Base-by-base conservation (phyloP, 192 early-diverging fungal species). In the Geranomyces michiganensis region DNA sequence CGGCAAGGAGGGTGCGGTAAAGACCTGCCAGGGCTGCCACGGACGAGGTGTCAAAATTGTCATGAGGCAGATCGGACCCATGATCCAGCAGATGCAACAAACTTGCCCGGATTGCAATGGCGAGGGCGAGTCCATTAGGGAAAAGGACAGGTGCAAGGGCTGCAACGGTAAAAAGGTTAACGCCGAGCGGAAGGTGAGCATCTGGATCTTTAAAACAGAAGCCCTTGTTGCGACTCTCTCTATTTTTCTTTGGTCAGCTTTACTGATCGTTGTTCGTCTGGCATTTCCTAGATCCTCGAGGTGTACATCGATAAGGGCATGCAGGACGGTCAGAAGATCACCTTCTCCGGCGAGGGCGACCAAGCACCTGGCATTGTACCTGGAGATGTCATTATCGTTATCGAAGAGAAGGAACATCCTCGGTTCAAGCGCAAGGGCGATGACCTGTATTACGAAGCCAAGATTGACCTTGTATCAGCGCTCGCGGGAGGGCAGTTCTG, bases 21-120 rank as follows among this genome's bases (percentile, higher is more conserved):
- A 89, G 83, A 80, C 86, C 30, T 99, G 98, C 79, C 47, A 60
- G 27, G 86, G 81, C 26, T 99, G 98, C 85, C 74, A 90, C 45
- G 98, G 98, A 45, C 88, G 90, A 62, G 98, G 98, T 83, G 82
- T 96, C 67, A 92, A 91, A 81, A 82, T 96, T 27, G 88, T 91
- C 64, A 84, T 96, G 67, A 85, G 96, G 56, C 95, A 98, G 78
- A 91, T 99, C 83, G 98, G 98, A 27, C 98, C 98, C 22, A 98
- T 99, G 96, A 91, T 99, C 65, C 98, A 99, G 87, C 98, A 98
- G 85, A 93, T 98, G 83, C 98, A 99, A 81, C 94, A 97, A 78
- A 89, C 94, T 30, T 99, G 98, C 83, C 82, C 81, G 36, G 88
- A 90, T 49, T 99, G 98, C 83, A 82, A 87, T 58, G 98, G 95